Percentiles rank a stretch among this genome's conserved stretches.
Evolutionary conservation across 768 basidiomycete genomes (phyloP).

Genomic region (Agaricus sinodeliciosus): DNA sequence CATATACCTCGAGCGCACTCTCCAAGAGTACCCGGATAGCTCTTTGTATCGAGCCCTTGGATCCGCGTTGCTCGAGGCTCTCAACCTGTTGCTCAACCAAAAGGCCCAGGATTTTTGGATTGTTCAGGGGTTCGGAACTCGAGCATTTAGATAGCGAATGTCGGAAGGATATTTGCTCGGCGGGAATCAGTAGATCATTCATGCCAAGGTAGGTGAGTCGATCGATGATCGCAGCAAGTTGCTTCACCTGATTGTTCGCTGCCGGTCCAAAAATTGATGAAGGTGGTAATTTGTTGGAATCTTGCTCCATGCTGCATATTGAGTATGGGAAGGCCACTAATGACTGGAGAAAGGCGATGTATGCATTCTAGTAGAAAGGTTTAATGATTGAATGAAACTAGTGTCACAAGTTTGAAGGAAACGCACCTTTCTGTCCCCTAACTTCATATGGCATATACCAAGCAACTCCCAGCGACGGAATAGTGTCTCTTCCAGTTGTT

Average conservation of each 20-base stretch:
- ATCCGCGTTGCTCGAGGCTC: conserved; percentile 43
- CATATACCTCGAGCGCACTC: conserved; percentile 47
- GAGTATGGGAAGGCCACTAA: conserved; percentile 49
- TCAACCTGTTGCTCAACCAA: conserved; percentile 59
- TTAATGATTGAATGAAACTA: neutral
- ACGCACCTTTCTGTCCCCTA: conserved; percentile 68
- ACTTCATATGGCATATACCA: conserved; percentile 71
- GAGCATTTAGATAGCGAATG: conserved; percentile 10
- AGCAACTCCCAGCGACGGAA: conserved; percentile 76
- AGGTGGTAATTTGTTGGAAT: conserved; percentile 21
- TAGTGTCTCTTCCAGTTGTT: conserved; percentile 55
- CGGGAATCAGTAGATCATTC: conserved; percentile 56
- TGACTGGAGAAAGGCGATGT: conserved; percentile 46
- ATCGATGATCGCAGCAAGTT: conserved; percentile 57
- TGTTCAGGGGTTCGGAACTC: neutral
- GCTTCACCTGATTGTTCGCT: conserved; percentile 35
- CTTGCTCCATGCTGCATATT: conserved; percentile 30
- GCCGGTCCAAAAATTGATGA: conserved; percentile 31
- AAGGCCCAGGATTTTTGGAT: conserved; percentile 34
- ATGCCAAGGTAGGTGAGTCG: conserved; percentile 59
- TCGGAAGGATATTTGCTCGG: conserved; percentile 42
- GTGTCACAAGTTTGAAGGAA: neutral
- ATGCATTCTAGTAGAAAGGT: conserved; percentile 43
- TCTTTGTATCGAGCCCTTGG: conserved; percentile 48
- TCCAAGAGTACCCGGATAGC: conserved; percentile 36